A percentile compares a stretch with the other conserved stretches of the same genome.
Evolutionary conservation across 305 asterid species (phyloP).

Genomic region (Striga hermonthica): DNA sequence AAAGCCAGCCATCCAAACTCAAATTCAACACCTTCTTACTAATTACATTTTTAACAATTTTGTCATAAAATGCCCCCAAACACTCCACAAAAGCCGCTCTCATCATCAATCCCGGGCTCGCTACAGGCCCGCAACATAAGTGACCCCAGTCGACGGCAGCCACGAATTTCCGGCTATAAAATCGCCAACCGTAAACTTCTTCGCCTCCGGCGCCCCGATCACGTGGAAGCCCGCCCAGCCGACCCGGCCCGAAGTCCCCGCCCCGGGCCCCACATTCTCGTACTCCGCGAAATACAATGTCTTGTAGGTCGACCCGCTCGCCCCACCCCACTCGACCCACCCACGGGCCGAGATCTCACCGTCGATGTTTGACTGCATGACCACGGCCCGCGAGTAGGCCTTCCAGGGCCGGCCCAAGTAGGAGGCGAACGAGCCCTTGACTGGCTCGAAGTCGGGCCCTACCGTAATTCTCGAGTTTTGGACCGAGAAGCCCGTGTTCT

Average conservation of each 20-base stretch:
- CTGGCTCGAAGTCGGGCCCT: constrained; percentile 40
- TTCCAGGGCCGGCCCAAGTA: constrained; percentile 68
- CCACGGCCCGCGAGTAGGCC: constrained; percentile 48
- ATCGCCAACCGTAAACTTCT: constrained; percentile 47
- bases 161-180: constrained; percentile 59
- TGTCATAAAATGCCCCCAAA: too few species aligned
- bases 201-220: constrained; percentile 46
- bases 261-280: constrained; percentile 49
- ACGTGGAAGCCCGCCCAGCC: constrained; percentile 55
- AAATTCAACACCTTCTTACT: too few species aligned
- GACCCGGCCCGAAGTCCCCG: constrained; percentile 48
- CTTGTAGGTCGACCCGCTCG: constrained; percentile 35
- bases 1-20: too few species aligned
- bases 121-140: constrained; percentile 37
- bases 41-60: too few species aligned
- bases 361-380: constrained; percentile 54
- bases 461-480: constrained; percentile 38
- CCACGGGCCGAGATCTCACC: constrained; percentile 47
- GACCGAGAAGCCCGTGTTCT: constrained; percentile 54
- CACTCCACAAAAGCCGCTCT: too few species aligned
- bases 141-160: constrained; percentile 65
- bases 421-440: constrained; percentile 32
- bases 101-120: not conserved
- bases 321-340: constrained; percentile 65
- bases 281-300: constrained; percentile 55